These are phyloP conservation scores for Silene coronaria DNA, from an alignment of 179 eudicot genomes.

Conservation along the genomic window DNA sequence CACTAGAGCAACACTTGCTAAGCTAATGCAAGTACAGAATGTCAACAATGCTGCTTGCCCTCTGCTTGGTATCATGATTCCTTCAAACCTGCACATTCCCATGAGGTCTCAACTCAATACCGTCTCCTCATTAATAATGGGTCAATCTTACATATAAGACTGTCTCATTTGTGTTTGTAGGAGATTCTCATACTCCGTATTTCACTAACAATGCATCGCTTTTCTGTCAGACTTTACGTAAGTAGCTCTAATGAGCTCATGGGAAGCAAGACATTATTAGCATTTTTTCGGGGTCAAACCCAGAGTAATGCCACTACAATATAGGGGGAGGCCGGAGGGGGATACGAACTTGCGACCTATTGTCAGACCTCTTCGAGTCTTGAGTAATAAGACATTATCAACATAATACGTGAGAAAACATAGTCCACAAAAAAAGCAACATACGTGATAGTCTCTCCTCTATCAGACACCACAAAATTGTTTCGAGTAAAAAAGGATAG, in stretches of 20 bases:
- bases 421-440: conserved; percentile 19
- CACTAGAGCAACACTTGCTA: conserved; percentile 83
- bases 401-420: neutral
- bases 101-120: neutral
- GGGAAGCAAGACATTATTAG: too few relatives aligned
- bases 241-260: too few relatives aligned
- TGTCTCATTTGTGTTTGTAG: too few relatives aligned
- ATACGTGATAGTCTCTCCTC: conserved; percentile 95
- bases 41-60: conserved; percentile 90
- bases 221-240: too few relatives aligned
- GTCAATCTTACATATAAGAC: too few relatives aligned
- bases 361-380: neutral
- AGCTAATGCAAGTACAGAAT: conserved; percentile 88
- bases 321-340: too few relatives aligned
- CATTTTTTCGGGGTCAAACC: too few relatives aligned
- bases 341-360: neutral
- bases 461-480: conserved; percentile 70
- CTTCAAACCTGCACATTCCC: conserved; percentile 53
- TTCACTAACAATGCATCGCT: too few relatives aligned
- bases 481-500: conserved; percentile 87
- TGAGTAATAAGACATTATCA: neutral
- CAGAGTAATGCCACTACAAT: too few relatives aligned
- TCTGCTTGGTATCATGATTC: conserved; percentile 87
- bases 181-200: too few relatives aligned
- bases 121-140: too few relatives aligned